These are phyloP conservation scores for Ascochyta lentis DNA, from an alignment of 2,329 filamentous ascomycete genomes.

Conservation along the genomic window DNA sequence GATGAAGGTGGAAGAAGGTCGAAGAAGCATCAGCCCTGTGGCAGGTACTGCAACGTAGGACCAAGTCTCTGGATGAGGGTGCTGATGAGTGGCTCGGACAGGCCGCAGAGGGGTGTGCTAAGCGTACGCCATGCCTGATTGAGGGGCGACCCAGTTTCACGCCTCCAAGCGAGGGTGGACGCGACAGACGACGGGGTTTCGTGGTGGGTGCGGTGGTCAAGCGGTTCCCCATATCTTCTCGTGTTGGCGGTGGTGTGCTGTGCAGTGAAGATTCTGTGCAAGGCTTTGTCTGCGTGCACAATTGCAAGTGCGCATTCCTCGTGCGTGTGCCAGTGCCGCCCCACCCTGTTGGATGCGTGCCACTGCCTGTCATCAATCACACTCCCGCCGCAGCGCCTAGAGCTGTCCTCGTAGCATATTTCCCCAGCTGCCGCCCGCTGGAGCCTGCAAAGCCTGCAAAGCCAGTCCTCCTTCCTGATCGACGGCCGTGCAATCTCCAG, in stretches of 20 bases:
- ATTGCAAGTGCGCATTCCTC: constrained; percentile 6
- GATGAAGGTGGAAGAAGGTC: background rate
- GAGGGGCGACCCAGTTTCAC: constrained; percentile 3
- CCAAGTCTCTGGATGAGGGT: background rate
- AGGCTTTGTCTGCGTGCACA: constrained; percentile 18
- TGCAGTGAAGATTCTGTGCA: constrained; percentile 25
- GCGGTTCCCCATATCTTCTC: constrained; percentile 22
- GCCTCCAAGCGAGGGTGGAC: constrained; percentile 22
- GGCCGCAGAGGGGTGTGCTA: constrained; percentile 26
- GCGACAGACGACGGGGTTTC: constrained; percentile 31
- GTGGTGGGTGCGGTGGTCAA: constrained; percentile 21
- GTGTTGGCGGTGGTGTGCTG: constrained; percentile 4
- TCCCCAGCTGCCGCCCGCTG: constrained; percentile 25
- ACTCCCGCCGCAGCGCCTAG: constrained; percentile 38
- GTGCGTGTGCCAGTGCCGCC: constrained; percentile 25
- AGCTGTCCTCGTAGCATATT: constrained; percentile 27
- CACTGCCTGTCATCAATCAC: constrained; percentile 30
- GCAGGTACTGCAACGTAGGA: constrained; percentile 5
- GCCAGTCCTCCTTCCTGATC: constrained; percentile 19
- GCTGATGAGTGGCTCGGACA: constrained; percentile 12
- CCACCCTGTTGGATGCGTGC: constrained; percentile 18
- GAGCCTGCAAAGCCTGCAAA: constrained; percentile 6
- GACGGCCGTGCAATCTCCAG: constrained; percentile 10
- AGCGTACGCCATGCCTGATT: background rate
- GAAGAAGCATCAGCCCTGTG: constrained; percentile 18